Evolutionary conservation across 768 basidiomycete species (phyloP).

Genomic region (Favolaschia claudopus): DNA sequence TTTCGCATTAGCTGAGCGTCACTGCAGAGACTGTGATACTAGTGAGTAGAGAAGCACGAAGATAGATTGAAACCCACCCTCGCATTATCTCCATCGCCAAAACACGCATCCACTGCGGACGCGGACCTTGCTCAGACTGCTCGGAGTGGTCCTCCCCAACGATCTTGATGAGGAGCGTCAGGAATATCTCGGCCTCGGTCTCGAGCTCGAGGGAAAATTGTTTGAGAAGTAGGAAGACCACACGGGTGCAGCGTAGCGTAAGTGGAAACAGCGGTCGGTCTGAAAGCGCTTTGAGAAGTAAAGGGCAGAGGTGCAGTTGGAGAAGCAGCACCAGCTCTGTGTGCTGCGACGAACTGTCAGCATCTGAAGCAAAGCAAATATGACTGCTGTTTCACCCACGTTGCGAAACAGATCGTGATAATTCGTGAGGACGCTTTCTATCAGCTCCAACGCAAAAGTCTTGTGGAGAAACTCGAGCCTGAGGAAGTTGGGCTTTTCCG

Average conservation of each 20-base stretch:
- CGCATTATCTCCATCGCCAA: conserved; percentile 93
- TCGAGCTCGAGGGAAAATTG: conserved; percentile 85
- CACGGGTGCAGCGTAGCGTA: conserved; percentile 89
- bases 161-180: conserved; percentile 73
- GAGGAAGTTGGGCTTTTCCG: conserved; percentile 82
- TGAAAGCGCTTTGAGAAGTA: conserved; percentile 86
- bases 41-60: background rate
- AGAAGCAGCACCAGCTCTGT: conserved; percentile 86
- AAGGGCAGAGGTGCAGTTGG: conserved; percentile 87
- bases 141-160: conserved; percentile 60
- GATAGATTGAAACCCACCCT: conserved; percentile 55
- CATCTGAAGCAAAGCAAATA: background rate
- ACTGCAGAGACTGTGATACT: conserved; percentile 65
- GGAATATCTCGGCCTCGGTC: conserved; percentile 88
- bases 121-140: conserved; percentile 39
- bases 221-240: conserved; percentile 92
- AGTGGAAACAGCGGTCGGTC: conserved; percentile 87
- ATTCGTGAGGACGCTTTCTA: conserved; percentile 95
- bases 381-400: too few species aligned
- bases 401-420: conserved; percentile 87
- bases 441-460: conserved; percentile 96
- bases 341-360: conserved; percentile 58
- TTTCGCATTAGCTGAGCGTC: conserved; percentile 81
- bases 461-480: conserved; percentile 85
- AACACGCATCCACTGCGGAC: conserved; percentile 88